Base-by-base conservation (phyloP, 2,329 filamentous ascomycete genomes). In the Colletotrichum eremochloae region DNA sequence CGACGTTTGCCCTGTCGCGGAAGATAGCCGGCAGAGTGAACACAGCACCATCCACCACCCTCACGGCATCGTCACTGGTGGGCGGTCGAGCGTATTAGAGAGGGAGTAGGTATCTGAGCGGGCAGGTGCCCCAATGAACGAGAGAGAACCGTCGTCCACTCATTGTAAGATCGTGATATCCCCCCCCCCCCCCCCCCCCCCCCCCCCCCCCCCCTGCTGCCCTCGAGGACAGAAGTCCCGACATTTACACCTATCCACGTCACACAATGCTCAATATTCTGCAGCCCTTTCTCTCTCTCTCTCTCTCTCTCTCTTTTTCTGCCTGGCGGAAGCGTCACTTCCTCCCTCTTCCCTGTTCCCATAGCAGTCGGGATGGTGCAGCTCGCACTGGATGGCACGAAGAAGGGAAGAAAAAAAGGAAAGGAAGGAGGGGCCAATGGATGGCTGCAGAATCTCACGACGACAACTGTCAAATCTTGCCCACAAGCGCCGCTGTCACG, bases 381-480 rank as follows among this genome's bases (percentile, higher is more conserved):
- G 14, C 55, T 14, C 33, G 33, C 36, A 24, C 55, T 24, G 20
- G 20, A 29, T 40, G 20, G 29, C 33, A 44, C 33, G 12, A 63
- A 52, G 18, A 55, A 46, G 44, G 12, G 18, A 33, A 6, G 15
- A 31, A 4, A 12, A 9, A n/a, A 53, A 31, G 44, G 29, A 33
- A 14, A 18, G 14, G 29, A 58, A 33, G 42, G 57, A 48, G 57
- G 63, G 64, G 42, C 31, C 56, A 12, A 7, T 48, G 44, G 33
- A 36, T 7, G n/a, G 58, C 57, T 72, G 69, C 69, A 72, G 69
- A 65, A 72, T 72, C 69, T 72, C 69, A 72, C 53, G 65, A 48
- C 44, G 18, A 63, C 36, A 53, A 63, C 53, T 60, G 62, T 62
- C 63, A 68, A 68, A 62, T 63, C 60, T 52, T n/a, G 18, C 40